phyloP scores from a whole-genome alignment of 495 filamentous ascomycete genomes.

The Neurospora intermedia region DNA sequence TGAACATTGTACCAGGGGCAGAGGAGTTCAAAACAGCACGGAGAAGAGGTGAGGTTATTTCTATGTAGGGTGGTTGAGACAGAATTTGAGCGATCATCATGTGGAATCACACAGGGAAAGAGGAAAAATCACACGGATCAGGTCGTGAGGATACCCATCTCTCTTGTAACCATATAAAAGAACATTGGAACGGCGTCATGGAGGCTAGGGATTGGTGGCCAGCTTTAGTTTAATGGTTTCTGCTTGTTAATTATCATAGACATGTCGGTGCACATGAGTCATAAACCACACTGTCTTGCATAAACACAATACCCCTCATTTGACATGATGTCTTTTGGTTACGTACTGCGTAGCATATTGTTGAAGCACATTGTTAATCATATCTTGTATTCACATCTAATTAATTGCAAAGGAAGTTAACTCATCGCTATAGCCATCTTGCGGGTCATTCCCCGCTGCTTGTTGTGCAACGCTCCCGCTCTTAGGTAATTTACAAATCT shows the following conservation, averaged over 20 bases:
- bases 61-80: background rate
- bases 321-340: background rate
- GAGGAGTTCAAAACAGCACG: background rate
- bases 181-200: conserved; percentile 21
- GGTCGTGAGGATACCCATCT: conserved; percentile 8
- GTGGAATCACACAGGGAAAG: background rate
- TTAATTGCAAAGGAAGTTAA: background rate
- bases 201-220: conserved; percentile 6
- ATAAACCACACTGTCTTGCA: background rate
- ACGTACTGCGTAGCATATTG: background rate
- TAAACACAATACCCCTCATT: background rate
- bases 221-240: conserved; percentile 2
- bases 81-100: background rate
- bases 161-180: conserved; percentile 4
- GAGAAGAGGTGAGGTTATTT: background rate
- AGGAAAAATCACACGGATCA: background rate
- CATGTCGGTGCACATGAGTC: background rate
- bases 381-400: background rate
- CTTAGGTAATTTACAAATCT: background rate
- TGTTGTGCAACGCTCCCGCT: background rate
- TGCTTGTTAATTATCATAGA: conserved; percentile 1
- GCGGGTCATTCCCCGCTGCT: background rate
- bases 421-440: background rate
- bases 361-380: background rate
- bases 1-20: conserved; percentile 5